These are phyloP conservation scores for Mortierella polycephala DNA, from an alignment of 371 early-diverging fungal genomes.

Conservation along the genomic window DNA sequence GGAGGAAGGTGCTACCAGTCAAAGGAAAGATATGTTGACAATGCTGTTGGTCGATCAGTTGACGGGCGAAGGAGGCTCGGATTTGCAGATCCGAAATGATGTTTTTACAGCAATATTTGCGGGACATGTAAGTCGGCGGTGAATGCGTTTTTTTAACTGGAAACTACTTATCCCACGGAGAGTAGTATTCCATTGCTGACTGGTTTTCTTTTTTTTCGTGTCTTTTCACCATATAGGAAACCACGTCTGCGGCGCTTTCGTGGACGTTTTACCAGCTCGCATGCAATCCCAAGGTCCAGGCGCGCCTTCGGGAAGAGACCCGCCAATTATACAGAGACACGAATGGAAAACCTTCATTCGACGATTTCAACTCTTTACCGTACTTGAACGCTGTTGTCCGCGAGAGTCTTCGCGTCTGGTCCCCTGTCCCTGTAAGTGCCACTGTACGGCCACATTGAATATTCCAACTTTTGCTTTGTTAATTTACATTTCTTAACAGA, in stretches of 20 bases:
- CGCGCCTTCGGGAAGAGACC: slow-evolving; percentile 59
- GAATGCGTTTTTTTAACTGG: background rate
- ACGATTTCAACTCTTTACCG: slow-evolving; percentile 35
- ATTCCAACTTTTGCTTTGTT: background rate
- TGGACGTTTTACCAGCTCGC: slow-evolving; percentile 69
- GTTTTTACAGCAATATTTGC: slow-evolving; percentile 49
- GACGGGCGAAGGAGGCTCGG: slow-evolving; percentile 24
- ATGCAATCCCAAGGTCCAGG: slow-evolving; percentile 57
- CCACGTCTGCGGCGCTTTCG: slow-evolving; percentile 63
- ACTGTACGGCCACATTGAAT: background rate
- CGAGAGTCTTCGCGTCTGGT: slow-evolving; percentile 53
- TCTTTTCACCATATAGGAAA: slow-evolving; percentile 45
- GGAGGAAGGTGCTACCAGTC: slow-evolving; percentile 26
- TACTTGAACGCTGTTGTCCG: slow-evolving; percentile 46
- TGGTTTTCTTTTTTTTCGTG: background rate
- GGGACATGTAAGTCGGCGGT: slow-evolving; percentile 34
- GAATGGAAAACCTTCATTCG: slow-evolving; percentile 29
- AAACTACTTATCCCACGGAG: no score
- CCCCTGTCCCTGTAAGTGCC: slow-evolving; percentile 44
- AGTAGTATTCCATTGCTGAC: background rate
- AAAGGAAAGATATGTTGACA: slow-evolving; percentile 49
- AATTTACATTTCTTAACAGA: background rate
- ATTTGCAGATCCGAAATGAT: slow-evolving; percentile 39
- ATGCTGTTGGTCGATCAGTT: slow-evolving; percentile 50
- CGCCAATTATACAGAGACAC: slow-evolving; percentile 28